Conservation (phyloP, 2,329 filamentous ascomycete species). For the Exophiala sideris region DNA sequence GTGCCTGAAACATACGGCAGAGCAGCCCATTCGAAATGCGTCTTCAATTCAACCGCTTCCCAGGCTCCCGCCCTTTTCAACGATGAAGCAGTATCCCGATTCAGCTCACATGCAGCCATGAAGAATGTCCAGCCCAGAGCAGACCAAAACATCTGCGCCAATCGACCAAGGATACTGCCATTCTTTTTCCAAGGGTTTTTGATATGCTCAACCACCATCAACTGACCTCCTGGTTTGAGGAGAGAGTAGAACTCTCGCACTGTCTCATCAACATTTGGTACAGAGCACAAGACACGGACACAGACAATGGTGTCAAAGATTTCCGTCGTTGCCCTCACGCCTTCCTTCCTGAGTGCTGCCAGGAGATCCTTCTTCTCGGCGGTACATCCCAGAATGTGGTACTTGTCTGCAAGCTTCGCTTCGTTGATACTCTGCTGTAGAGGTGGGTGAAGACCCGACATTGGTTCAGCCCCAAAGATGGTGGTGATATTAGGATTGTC, state of each 20-base stretch:
- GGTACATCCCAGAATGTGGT: constrained; percentile 48
- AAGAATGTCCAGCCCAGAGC: constrained; percentile 51
- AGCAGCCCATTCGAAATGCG: constrained; percentile 36
- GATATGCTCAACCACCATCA: constrained; percentile 57
- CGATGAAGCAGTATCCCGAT: constrained; percentile 46
- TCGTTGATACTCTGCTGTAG: constrained; percentile 33
- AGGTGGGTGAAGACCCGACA: constrained; percentile 44
- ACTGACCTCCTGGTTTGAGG: constrained; percentile 53
- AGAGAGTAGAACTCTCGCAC: constrained; percentile 47
- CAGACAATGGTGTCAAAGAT: constrained; percentile 56
- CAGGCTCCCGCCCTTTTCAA: constrained; percentile 47
- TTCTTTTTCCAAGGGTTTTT: constrained; percentile 50
- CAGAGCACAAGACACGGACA: constrained; percentile 54
- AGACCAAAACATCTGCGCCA: constrained; percentile 47
- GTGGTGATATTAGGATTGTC: constrained; percentile 40
- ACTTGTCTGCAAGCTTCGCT: constrained; percentile 41
- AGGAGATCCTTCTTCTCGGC: constrained; percentile 48
- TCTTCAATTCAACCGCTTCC: constrained; percentile 48
- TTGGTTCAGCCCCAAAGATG: constrained; percentile 57
- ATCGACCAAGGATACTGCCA: constrained; percentile 44
- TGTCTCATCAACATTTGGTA: constrained; percentile 48
- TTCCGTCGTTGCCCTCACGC: constrained; percentile 33
- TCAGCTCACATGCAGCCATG: constrained; percentile 51
- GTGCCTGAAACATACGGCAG: constrained; percentile 42
- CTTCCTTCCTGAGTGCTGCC: constrained; percentile 43